These are phyloP conservation scores for Lactifluus pinguis DNA, from an alignment of 768 basidiomycete genomes.

Conservation along the genomic window DNA sequence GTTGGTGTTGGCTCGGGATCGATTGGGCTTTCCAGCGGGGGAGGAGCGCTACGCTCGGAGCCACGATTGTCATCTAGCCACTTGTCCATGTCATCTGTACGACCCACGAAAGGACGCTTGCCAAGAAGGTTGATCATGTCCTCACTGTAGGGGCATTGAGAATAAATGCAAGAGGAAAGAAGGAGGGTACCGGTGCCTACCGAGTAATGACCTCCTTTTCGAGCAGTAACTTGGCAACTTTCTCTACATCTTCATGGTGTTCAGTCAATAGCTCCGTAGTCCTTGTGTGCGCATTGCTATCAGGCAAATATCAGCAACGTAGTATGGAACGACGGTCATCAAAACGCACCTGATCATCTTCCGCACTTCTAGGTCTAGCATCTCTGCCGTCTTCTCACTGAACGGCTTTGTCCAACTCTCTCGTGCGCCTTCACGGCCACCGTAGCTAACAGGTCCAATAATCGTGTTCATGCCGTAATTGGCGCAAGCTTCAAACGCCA, in stretches of 20 bases:
- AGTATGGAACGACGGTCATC: neutral
- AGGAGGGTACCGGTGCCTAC: slow-evolving; percentile 32
- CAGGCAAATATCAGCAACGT: slow-evolving; percentile 7
- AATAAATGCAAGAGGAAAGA: neutral
- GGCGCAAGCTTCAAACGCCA: slow-evolving; percentile 93
- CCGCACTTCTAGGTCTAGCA: slow-evolving; percentile 84
- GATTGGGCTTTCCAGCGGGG: slow-evolving; percentile 42
- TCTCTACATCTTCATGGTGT: slow-evolving; percentile 84
- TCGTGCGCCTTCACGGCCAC: slow-evolving; percentile 72
- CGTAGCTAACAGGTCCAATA: slow-evolving; percentile 95
- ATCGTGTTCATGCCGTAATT: slow-evolving; percentile 96
- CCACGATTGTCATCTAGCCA: slow-evolving; percentile 82
- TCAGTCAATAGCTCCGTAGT: slow-evolving; percentile 74
- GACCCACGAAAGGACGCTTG: slow-evolving; percentile 69
- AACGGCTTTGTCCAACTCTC: slow-evolving; percentile 96
- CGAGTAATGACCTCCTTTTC: slow-evolving; percentile 94
- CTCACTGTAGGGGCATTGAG: slow-evolving; percentile 40
- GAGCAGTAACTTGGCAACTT: slow-evolving; percentile 83
- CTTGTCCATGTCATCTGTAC: slow-evolving; percentile 90
- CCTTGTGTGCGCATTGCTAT: slow-evolving; percentile 67
- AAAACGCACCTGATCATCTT: slow-evolving; percentile 79
- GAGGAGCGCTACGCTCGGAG: slow-evolving; percentile 50
- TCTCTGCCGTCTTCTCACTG: slow-evolving; percentile 93
- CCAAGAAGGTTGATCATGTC: slow-evolving; percentile 82
- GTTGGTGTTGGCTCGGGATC: slow-evolving; percentile 27